A percentile compares a stretch with the other conserved stretches of the same genome.
Evolutionary conservation across 805 yeast genomes (phyloP).

Genomic region (Saccharomyces eubayanus): DNA sequence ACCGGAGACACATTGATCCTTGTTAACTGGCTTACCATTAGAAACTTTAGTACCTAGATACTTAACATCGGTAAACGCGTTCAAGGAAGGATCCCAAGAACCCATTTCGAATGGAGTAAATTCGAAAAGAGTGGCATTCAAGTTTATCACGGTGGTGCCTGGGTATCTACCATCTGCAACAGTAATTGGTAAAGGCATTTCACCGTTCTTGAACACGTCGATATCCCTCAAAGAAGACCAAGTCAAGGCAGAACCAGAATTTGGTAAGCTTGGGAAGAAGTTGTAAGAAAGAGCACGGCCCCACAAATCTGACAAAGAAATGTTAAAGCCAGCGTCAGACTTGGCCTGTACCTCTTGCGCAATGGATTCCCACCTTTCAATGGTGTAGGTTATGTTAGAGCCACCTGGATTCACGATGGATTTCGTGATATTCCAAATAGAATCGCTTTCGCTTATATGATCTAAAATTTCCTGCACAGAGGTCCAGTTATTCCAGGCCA

Average conservation of each 20-base stretch:
- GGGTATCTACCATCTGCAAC: conserved; percentile 64
- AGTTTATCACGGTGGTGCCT: conserved; percentile 43
- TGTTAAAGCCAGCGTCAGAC: conserved; percentile 54
- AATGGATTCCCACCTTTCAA: conserved; percentile 45
- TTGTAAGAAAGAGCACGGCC: conserved; percentile 68
- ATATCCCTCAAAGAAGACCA: conserved; percentile 51
- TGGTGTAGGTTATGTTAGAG: conserved; percentile 42
- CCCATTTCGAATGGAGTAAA: conserved; percentile 68
- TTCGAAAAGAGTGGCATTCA: conserved; percentile 63
- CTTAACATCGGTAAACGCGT: conserved; percentile 55
- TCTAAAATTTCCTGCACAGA: conserved; percentile 52
- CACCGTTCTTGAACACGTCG: conserved; percentile 50
- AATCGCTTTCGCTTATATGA: conserved; percentile 27
- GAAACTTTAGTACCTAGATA: conserved; percentile 61
- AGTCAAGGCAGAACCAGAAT: conserved; percentile 57
- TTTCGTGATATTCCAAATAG: conserved; percentile 62
- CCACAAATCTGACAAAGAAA: conserved; percentile 70
- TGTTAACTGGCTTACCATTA: conserved; percentile 46
- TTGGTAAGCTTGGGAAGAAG: conserved; percentile 52
- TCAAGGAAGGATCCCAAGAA: conserved; percentile 75
- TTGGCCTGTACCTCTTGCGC: conserved; percentile 45
- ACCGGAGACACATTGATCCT: conserved; percentile 50
- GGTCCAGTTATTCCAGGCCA: conserved; percentile 65
- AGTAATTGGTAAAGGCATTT: conserved; percentile 66
- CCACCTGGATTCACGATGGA: conserved; percentile 60